Conservation (phyloP, 2,329 filamentous ascomycete genomes). For the Zelopaecilomyces penicillatus region DNA sequence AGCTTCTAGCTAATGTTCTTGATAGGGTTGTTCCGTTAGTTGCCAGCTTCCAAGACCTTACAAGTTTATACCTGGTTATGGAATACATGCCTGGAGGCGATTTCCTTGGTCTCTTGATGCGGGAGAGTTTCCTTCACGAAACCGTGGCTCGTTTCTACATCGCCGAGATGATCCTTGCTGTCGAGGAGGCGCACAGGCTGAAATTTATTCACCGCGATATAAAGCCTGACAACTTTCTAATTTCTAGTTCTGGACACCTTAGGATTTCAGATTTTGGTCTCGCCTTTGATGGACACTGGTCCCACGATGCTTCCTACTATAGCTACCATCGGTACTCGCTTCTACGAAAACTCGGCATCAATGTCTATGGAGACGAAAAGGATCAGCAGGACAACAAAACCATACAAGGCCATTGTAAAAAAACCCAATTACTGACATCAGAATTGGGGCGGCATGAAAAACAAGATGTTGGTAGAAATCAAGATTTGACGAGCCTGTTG, state of each 20-base stretch:
- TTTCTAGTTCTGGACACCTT: conserved; percentile 77
- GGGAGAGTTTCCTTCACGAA: conserved; percentile 77
- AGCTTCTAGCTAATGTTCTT: background rate
- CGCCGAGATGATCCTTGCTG: conserved; percentile 90
- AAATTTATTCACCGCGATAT: conserved; percentile 91
- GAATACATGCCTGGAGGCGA: conserved; percentile 97
- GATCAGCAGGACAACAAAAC: conserved; percentile 50
- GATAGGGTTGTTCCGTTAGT: conserved; percentile 75
- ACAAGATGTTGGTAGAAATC: conserved; percentile 18
- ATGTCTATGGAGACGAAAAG: conserved; percentile 63
- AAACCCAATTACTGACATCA: conserved; percentile 21
- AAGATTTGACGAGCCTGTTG: conserved; percentile 39
- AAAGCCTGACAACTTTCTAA: conserved; percentile 95
- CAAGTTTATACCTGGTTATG: conserved; percentile 88
- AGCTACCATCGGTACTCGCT: conserved; percentile 74
- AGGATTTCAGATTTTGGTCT: conserved; percentile 97
- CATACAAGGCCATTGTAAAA: conserved; percentile 25
- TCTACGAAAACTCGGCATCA: conserved; percentile 65
- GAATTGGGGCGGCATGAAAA: conserved; percentile 25
- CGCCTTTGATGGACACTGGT: conserved; percentile 92
- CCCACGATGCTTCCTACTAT: conserved; percentile 81
- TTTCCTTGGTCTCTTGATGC: conserved; percentile 78
- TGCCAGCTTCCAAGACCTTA: conserved; percentile 78
- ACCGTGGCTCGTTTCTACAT: conserved; percentile 75
- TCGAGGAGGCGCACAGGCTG: conserved; percentile 84